A percentile compares a stretch with the other conserved stretches of the same genome.
Conservation (phyloP, 345 rosid genomes). For the Isatis tinctoria region DNA sequence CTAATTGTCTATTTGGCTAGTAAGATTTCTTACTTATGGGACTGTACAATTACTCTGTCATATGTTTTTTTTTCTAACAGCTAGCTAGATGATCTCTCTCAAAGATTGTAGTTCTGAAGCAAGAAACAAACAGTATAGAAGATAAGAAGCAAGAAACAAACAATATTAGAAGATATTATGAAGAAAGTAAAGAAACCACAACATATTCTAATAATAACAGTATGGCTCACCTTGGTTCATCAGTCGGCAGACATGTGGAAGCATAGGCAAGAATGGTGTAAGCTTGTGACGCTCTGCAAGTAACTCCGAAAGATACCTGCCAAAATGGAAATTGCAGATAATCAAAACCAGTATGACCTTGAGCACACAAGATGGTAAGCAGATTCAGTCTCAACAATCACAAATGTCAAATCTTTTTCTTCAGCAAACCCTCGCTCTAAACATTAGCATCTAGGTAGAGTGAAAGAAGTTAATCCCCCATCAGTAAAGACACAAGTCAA, state of each 20-base stretch:
- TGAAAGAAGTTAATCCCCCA: background rate
- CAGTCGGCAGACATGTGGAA: slow-evolving; percentile 62
- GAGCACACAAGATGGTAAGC: slow-evolving; percentile 9
- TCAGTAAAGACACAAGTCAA: slow-evolving; percentile 6
- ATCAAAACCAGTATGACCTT: slow-evolving; percentile 7
- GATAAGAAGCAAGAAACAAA: background rate
- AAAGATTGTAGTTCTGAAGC: background rate
- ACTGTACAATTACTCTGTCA: background rate
- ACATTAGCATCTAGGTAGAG: background rate
- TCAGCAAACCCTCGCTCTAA: background rate
- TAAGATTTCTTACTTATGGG: background rate
- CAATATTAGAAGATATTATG: background rate
- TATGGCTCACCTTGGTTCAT: slow-evolving; percentile 74
- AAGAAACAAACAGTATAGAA: background rate
- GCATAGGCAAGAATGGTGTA: slow-evolving; percentile 65
- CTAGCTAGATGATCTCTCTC: background rate
- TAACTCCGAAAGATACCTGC: slow-evolving; percentile 80
- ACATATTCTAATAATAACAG: background rate
- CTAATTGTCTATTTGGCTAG: slow-evolving; percentile 2
- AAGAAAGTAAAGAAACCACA: slow-evolving; percentile 11
- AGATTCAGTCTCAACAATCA: background rate
- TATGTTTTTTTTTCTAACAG: background rate
- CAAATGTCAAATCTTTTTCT: background rate
- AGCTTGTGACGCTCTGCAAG: slow-evolving; percentile 78
- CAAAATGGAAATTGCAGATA: background rate